Base-by-base conservation (phyloP, 1,139 yeast genomes). In the Saccharomyces hybrid region DNA sequence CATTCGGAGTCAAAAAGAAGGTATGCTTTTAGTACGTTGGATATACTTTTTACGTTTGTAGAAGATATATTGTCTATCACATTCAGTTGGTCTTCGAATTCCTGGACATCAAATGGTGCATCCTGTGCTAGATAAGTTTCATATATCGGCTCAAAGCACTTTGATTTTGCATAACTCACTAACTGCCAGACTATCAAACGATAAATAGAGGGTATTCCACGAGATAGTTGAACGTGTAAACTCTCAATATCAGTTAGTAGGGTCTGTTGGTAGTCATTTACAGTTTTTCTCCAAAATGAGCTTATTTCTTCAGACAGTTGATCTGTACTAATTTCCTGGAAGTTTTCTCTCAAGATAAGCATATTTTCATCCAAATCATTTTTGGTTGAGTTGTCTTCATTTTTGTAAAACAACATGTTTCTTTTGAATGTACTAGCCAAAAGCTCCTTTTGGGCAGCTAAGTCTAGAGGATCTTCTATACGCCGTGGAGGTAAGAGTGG, bases 111-210 rank as follows among this genome's bases (percentile, higher is more conserved):
- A 97, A 38, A 90, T 3, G 81, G 78, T 16, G 88, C 82, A 3
- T 77, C 71, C 55, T 79, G 75, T 42, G 71, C 74, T 52, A 74
- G 71, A 56, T 83, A 75, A 49, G 81, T 78, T 38, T 78, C 73
- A 58, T 81, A 79, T 63, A 81, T 82, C 4, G 75, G 71, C 60
- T 85, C 91, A 67, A 88, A 95, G 61, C 88, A 75, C 52, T 82
- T 78, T 50, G 84, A 81, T 64, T 88, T 88, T 12, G 93, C 83
- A 58, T 82, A 81, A 19, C 95, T 78, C 51, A 89, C 84, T 51
- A 88, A 73, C 69, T 89, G 97, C 97, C 97, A 90, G 27, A 90
- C 78, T 58, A 89, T 82, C 0, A 96, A 95, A 59, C 97, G 76
- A 51, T 90, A 76, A 59, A 86, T 93, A 52, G 78, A 74, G 9